Evolutionary conservation across 148 eudicot species (phyloP).

Genomic region (Silene conica): DNA sequence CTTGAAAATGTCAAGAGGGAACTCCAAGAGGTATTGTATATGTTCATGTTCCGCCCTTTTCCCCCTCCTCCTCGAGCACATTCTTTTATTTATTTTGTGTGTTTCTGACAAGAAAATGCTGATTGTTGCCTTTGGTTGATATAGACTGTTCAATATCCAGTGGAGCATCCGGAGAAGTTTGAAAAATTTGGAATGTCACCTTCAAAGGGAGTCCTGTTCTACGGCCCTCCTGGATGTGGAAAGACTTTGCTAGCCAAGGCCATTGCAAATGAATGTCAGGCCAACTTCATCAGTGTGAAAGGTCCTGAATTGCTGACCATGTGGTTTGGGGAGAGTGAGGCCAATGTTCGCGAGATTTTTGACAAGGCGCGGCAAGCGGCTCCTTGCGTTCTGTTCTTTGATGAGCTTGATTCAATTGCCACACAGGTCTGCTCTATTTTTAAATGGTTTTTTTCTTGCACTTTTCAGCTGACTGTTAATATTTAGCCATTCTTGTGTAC

Average conservation of each 20-base stretch:
- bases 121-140: background rate
- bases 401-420: constrained; percentile 87
- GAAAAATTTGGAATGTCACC: constrained; percentile 97
- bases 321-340: constrained; percentile 98
- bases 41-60: background rate
- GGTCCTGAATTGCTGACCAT: constrained; percentile 87
- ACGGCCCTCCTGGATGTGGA: constrained; percentile 94
- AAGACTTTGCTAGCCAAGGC: constrained; percentile 87
- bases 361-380: constrained; percentile 86
- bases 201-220: constrained; percentile 89
- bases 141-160: constrained; percentile 93
- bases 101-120: background rate
- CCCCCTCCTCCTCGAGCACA: background rate
- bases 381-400: constrained; percentile 86
- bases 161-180: constrained; percentile 91
- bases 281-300: constrained; percentile 79
- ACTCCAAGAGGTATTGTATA: constrained; percentile 70
- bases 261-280: constrained; percentile 89
- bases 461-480: background rate
- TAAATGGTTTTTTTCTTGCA: background rate
- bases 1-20: constrained; percentile 87
- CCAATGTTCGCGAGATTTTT: constrained; percentile 81
- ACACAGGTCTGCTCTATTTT: constrained; percentile 53
- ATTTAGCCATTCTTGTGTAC: too few species aligned
- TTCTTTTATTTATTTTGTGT: too few species aligned